phyloP scores from a whole-genome alignment of 148 eudicot genomes.

The Dysphania ambrosioides region DNA sequence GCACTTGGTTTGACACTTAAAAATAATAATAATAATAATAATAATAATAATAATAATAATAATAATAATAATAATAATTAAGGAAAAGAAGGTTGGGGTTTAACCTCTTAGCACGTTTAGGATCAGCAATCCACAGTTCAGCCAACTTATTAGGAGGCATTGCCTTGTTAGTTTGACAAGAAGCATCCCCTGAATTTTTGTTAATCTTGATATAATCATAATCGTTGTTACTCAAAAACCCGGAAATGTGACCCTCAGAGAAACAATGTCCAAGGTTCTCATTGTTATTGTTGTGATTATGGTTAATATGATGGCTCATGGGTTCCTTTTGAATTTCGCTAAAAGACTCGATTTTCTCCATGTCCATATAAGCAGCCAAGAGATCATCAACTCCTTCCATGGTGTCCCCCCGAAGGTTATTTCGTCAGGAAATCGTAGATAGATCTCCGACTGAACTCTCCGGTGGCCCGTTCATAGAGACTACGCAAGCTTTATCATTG shows the following conservation, averaged over 20 bases:
- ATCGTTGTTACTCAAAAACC: conserved; percentile 1
- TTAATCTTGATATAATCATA: neutral
- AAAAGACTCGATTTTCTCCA: conserved; percentile 39
- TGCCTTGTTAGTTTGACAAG: conserved; percentile 80
- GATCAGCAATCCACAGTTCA: conserved; percentile 77
- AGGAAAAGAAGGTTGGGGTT: neutral
- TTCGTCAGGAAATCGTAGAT: conserved; percentile 10
- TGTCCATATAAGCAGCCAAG: conserved; percentile 64
- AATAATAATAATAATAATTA: too few relatives aligned
- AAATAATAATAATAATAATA: too few relatives aligned
- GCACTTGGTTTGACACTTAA: too few relatives aligned
- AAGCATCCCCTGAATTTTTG: neutral
- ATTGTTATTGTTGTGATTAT: neutral
- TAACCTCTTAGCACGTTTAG: conserved; percentile 85
- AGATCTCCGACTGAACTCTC: conserved; percentile 21
- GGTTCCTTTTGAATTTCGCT: neutral
- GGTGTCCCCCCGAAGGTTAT: conserved; percentile 6
- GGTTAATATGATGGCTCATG: neutral
- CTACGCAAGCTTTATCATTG: neutral
- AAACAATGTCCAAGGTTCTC: conserved; percentile 49
- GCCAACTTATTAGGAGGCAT: conserved; percentile 88
- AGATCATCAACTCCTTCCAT: conserved; percentile 45
- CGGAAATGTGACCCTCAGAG: conserved; percentile 45
- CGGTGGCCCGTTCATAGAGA: neutral
- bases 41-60: too few relatives aligned